phyloP scores from a whole-genome alignment of 1,139 yeast genomes.

The Candida buenavistaensis region DNA sequence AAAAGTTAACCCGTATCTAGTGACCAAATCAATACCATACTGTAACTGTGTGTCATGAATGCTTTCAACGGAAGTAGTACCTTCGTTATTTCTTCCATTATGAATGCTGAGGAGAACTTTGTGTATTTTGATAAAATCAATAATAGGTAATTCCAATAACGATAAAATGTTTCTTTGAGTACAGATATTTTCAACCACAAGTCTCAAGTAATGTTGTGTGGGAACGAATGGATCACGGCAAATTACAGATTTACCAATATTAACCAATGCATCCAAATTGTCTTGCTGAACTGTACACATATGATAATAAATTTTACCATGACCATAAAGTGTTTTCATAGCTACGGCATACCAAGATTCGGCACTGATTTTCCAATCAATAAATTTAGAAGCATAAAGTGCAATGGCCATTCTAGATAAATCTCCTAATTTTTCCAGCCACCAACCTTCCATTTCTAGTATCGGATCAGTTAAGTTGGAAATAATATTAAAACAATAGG shows the following conservation, averaged over 20 bases:
- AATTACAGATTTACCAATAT: conserved; percentile 73
- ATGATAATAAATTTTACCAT: conserved; percentile 78
- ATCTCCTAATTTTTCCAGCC: conserved; percentile 77
- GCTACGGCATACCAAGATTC: conserved; percentile 76
- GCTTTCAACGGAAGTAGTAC: conserved; percentile 20
- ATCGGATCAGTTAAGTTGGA: conserved; percentile 53
- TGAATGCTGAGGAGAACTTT: conserved; percentile 57
- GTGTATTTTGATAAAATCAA: conserved; percentile 66
- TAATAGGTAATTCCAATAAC: conserved; percentile 57
- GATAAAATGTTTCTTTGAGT: conserved; percentile 67
- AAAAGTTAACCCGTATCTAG: conserved; percentile 68
- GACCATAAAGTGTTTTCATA: conserved; percentile 71
- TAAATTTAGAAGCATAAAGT: conserved; percentile 68
- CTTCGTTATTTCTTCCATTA: conserved; percentile 34
- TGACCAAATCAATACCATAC: conserved; percentile 62
- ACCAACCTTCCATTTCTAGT: conserved; percentile 69
- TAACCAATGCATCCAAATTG: conserved; percentile 74
- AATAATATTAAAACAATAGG: conserved; percentile 53
- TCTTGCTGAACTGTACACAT: conserved; percentile 84
- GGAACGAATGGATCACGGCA: conserved; percentile 84
- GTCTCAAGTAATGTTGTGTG: conserved; percentile 69
- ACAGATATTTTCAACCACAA: conserved; percentile 77
- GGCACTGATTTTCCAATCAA: conserved; percentile 79
- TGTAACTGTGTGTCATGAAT: conserved; percentile 46
- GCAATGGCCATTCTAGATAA: conserved; percentile 83